Percentiles rank a stretch among this genome's conserved stretches.
phyloP scores from a whole-genome alignment of 225 moss, liverwort and hornwort species.

The Asterella californica region DNA sequence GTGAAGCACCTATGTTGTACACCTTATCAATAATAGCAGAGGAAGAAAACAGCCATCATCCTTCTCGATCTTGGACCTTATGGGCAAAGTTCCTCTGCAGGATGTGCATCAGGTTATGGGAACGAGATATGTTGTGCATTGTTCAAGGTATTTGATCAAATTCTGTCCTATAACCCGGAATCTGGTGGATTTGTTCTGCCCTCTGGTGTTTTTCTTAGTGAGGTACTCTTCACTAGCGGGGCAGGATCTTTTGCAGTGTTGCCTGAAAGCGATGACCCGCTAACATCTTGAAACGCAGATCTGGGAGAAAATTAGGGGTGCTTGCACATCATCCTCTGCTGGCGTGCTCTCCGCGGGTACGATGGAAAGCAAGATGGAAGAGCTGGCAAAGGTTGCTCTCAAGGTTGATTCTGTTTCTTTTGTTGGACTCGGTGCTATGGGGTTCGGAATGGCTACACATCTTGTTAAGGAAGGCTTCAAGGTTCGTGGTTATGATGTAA shows the following conservation, averaged over 20 bases:
- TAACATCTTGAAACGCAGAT: conserved; percentile 23
- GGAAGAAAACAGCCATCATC: not conserved
- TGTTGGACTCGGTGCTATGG: conserved; percentile 94
- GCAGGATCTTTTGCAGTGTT: not conserved
- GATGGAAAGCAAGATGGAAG: conserved; percentile 24
- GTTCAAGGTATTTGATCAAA: conserved; percentile 60
- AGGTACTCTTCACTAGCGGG: not conserved
- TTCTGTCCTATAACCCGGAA: not conserved
- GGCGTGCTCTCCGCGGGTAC: conserved; percentile 4
- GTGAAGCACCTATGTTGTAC: too few relatives aligned
- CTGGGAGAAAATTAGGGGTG: conserved; percentile 57
- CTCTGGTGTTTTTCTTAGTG: not conserved
- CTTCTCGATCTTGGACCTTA: not conserved
- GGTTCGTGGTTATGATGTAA: conserved; percentile 86
- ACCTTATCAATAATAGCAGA: not conserved
- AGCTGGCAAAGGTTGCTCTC: conserved; percentile 32
- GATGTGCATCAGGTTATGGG: conserved; percentile 70
- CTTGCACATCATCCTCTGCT: conserved; percentile 40
- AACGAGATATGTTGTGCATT: conserved; percentile 66
- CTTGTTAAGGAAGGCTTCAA: conserved; percentile 65
- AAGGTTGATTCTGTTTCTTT: conserved; percentile 63
- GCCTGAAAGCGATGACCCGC: too few relatives aligned
- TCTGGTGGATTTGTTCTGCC: not conserved
- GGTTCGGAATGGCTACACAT: conserved; percentile 93
- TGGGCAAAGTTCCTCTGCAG: conserved; percentile 37